Evolutionary conservation across 2,329 filamentous ascomycete species (phyloP), one percentile per base, ranked within the genome.

Genomic region (Colletotrichum higginsianum): DNA sequence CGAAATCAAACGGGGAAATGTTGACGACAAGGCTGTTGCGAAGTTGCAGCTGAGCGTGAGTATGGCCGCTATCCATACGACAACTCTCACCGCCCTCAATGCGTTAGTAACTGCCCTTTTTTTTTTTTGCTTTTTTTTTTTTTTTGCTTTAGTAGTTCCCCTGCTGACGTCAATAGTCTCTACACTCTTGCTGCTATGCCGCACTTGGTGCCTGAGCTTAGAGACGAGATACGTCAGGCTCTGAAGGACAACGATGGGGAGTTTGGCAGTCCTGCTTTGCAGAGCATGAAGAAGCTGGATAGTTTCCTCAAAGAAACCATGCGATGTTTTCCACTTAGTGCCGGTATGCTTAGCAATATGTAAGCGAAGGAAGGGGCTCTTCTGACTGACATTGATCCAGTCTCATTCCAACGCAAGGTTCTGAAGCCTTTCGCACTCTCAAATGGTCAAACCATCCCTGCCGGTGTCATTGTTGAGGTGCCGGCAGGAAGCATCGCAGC

Each of bases 31-130:
- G 56, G 78, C 82, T 49, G 75, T 86, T 16, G 82, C 85, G 3
- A 79, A 78, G 47, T 76, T 84, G 13, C 82, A 87, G 75, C 80
- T 87, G 4, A 76, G 79, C 0, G 74, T 88, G 9, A 83, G 80
- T 50, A 84, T 87, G 61, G 86, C 86, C 0, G 84, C 87, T 2
- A 88, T 89, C 40, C 85, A 88, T 69, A 87, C 86, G 0, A 88
- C 86, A 0, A 83, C 84, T 0, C 76, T 85, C 56, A 80, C 84
- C 0, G 74, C 82, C 0, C 86, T 84, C 1, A 88, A 82, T 68
- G 85, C 74, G 81, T 84, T 72, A 72, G 81, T 75, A 26, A 2
- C 23, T 26, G 23, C 23, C 23, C 23, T 18, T 6, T 44, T 44
- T 18, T 6, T 44, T 44, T 18, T 6, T 44, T 44, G 23, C 23